Percentiles rank a stretch among this genome's conserved stretches.
Evolutionary conservation across 2,329 filamentous ascomycete species (phyloP).

Genomic region (Xylariaceae sp.): DNA sequence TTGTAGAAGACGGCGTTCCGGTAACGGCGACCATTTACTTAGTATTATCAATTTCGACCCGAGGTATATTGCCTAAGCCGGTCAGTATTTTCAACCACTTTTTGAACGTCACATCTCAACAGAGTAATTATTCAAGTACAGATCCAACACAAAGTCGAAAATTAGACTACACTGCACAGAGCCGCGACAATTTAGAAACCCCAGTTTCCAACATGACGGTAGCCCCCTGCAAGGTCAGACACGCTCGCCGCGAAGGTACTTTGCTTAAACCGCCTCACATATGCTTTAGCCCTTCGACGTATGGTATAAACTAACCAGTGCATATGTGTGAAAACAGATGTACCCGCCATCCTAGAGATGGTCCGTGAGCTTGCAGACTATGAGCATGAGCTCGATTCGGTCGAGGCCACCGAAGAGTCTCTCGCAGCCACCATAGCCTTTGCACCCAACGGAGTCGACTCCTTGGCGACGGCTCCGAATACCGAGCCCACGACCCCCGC

Average conservation of each 20-base stretch:
- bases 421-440: constrained; percentile 76
- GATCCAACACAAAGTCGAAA: too few species aligned
- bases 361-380: constrained; percentile 85
- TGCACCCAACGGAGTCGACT: constrained; percentile 46
- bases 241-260: constrained; percentile 56
- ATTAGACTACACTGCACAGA: too few species aligned
- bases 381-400: constrained; percentile 68
- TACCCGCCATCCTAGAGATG: constrained; percentile 71
- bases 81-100: too few species aligned
- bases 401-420: constrained; percentile 71
- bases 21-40: too few species aligned
- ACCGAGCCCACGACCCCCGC: constrained; percentile 50
- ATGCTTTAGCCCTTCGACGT: too few species aligned
- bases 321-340: too few species aligned
- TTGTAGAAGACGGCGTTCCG: too few species aligned
- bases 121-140: too few species aligned
- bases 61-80: too few species aligned
- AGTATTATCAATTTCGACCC: too few species aligned
- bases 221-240: constrained; percentile 40
- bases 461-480: constrained; percentile 33
- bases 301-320: too few species aligned
- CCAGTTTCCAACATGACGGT: constrained; percentile 27
- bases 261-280: constrained; percentile 3
- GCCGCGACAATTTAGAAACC: background rate
- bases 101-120: too few species aligned